Base-by-base conservation (phyloP, 257 asterid species). In the Capsicum pubescens region DNA sequence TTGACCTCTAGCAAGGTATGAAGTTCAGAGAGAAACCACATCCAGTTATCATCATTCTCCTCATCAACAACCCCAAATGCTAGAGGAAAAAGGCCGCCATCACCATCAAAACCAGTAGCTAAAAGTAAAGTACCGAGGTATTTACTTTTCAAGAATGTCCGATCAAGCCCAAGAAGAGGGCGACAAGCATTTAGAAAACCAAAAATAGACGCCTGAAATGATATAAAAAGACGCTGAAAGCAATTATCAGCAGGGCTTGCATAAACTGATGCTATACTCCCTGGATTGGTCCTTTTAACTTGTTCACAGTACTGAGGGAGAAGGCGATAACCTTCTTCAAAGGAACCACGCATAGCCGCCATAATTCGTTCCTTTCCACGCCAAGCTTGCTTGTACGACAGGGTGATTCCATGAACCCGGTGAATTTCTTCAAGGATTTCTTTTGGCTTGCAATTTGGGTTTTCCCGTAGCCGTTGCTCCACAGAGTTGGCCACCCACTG, bases 301-400 rank as follows among this genome's bases (percentile, higher is more conserved):
- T 96, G 98, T 89, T 94, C 98, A 57, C 99, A 96, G 79, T 96
- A 96, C 44, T 82, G 92, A 50, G 99, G 98, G 80, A 96, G 97
- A 83, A 96, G 92, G 77, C 97, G 94, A 79, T 96, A 96, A 69
- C 97, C 98, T 87, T 96, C 99, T 88, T 96, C 98, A 83, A 94
- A 96, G 78, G 98, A 93, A 56, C 98, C 99, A 11, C 97, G 97
- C 98, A 96, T 92, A 11, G 97, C 95, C 82, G 97, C 94, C 95
- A 96, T 93, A 44, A 92, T 94, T 83, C 98, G 91, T 84, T 96
- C 99, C 88, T 96, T 96, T 70, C 98, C 99, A 14, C 98, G 93
- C 99, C 99, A 96, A 0, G 99, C 99, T 90, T 96, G 99, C 90
- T 92, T 96, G 90, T 96, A 96, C 1, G 99, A 96, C 57, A 96